Evolutionary conservation across 768 basidiomycete species (phyloP).

Genomic region (Ephemerocybe angulata): DNA sequence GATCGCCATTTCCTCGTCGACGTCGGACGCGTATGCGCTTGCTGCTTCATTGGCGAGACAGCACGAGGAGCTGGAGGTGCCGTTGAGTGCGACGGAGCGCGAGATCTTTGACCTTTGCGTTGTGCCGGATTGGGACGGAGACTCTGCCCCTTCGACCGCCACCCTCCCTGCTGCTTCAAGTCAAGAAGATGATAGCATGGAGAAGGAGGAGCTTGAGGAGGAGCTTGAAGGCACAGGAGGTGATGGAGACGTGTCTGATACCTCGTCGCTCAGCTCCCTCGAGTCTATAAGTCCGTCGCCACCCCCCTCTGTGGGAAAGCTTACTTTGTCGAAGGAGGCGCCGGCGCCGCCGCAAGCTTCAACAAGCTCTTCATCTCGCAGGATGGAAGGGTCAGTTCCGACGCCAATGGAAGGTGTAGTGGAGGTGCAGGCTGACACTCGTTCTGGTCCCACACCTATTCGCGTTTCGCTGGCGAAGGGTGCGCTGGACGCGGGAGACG

Average conservation of each 20-base stretch:
- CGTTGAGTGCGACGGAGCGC: slow-evolving; percentile 66
- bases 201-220: slow-evolving; percentile 9
- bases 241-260: slow-evolving; percentile 6
- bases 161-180: background rate
- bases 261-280: slow-evolving; percentile 8
- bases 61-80: slow-evolving; percentile 35
- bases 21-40: slow-evolving; percentile 5
- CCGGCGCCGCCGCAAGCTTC: slow-evolving; percentile 7
- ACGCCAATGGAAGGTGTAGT: slow-evolving; percentile 5
- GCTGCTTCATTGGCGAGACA: slow-evolving; percentile 7
- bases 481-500: background rate
- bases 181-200: slow-evolving; percentile 1
- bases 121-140: slow-evolving; percentile 52
- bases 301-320: slow-evolving; percentile 1
- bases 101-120: slow-evolving; percentile 68
- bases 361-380: background rate
- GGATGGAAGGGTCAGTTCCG: background rate
- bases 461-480: background rate
- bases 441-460: background rate
- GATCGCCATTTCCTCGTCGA: background rate
- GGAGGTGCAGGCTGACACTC: background rate
- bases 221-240: slow-evolving; percentile 5
- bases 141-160: background rate
- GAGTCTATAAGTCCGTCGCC: slow-evolving; percentile 10
- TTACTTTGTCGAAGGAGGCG: background rate